Conservation (phyloP, 2,329 filamentous ascomycete species). For the Aureobasidium sp. region DNA sequence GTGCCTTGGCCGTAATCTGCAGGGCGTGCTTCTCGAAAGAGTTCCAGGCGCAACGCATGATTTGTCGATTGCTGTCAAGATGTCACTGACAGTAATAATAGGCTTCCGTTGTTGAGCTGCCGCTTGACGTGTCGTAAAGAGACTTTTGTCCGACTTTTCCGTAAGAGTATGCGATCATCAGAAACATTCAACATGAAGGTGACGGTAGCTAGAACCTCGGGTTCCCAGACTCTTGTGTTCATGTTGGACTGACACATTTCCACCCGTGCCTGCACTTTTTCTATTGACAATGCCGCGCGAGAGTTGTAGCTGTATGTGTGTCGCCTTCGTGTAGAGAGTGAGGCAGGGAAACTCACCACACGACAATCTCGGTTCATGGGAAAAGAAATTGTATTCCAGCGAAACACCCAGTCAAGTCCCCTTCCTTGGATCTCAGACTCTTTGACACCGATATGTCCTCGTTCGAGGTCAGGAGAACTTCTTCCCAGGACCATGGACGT, state of each 20-base stretch:
- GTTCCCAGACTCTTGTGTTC: neutral
- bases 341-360: too few species aligned
- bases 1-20: neutral
- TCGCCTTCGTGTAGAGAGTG: too few species aligned
- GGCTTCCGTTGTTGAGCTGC: neutral
- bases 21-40: neutral
- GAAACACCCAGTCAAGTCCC: too few species aligned
- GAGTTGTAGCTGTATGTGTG: too few species aligned
- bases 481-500: constrained; percentile 27
- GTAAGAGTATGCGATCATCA: constrained; percentile 1
- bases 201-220: neutral
- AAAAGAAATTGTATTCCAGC: too few species aligned
- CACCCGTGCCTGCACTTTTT: too few species aligned
- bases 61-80: neutral
- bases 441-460: neutral
- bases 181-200: neutral
- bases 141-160: neutral
- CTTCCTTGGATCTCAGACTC: neutral
- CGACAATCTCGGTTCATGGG: too few species aligned
- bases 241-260: too few species aligned
- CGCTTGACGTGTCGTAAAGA: neutral
- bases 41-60: neutral
- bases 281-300: neutral
- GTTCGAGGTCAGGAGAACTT: constrained; percentile 3
- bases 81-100: neutral